Conservation (phyloP, 768 basidiomycete species). For the Boletus reticulatus region DNA sequence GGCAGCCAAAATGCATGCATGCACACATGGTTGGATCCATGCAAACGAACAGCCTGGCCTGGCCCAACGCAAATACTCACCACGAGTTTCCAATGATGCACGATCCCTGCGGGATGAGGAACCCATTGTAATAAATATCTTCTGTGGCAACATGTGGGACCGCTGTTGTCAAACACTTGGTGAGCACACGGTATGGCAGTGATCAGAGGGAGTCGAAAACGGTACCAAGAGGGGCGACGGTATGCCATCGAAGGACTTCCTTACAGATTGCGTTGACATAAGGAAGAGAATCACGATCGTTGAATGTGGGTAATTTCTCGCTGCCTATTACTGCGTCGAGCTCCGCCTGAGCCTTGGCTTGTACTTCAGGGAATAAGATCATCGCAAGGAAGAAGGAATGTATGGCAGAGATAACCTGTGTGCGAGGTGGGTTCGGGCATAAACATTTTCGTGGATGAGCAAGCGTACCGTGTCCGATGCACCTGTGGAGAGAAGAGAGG, state of each 20-base stretch:
- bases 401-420: slow-evolving; percentile 13
- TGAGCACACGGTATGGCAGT: neutral
- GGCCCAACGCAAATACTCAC: slow-evolving; percentile 14
- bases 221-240: slow-evolving; percentile 13
- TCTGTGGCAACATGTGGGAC: slow-evolving; percentile 17
- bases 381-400: slow-evolving; percentile 27
- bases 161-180: neutral
- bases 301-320: slow-evolving; percentile 18
- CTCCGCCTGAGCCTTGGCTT: slow-evolving; percentile 24
- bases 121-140: slow-evolving; percentile 16
- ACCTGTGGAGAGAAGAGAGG: slow-evolving; percentile 11
- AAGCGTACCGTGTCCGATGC: slow-evolving; percentile 44
- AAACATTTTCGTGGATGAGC: slow-evolving; percentile 39
- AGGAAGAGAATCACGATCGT: slow-evolving; percentile 22
- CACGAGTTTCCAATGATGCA: slow-evolving; percentile 22
- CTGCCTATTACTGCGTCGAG: slow-evolving; percentile 23
- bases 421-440: neutral
- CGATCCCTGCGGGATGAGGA: slow-evolving; percentile 25
- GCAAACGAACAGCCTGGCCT: too few relatives aligned
- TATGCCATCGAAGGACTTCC: slow-evolving; percentile 27
- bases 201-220: slow-evolving; percentile 21
- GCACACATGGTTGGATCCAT: too few relatives aligned
- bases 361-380: slow-evolving; percentile 22
- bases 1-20: too few relatives aligned
- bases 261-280: slow-evolving; percentile 26